Base-by-base conservation (phyloP, 2,329 filamentous ascomycete genomes). In the Teratosphaeria gauchensis region DNA sequence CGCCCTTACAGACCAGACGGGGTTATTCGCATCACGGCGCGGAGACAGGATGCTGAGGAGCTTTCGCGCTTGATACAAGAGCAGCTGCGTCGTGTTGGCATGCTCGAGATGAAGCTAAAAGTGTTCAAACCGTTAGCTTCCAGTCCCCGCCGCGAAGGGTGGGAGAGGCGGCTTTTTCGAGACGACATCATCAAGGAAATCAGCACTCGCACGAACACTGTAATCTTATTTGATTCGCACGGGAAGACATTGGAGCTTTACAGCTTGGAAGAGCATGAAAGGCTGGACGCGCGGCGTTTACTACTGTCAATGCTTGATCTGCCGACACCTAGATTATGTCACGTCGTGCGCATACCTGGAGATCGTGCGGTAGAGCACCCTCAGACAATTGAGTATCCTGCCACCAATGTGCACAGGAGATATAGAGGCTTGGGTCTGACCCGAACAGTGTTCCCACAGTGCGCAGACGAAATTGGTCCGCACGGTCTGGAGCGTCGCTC, bases 21-120 rank as follows among this genome's bases (percentile, higher is more conserved):
- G 30, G 55, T 68, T 12, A 42, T 70, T 30, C 66, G 68, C n/a
- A 66, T 71, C 57, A 69, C 67, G n/a, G 69, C 62, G 30, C 66
- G 68, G 4, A 62, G 64, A 21, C 59, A 61, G 31, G 67, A 68
- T 53, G 68, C 68, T 6, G 65, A 68, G 52, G 66, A 69, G 38
- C 61, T 68, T 46, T 67, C 65, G 11, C 58, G 58, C 14, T 61
- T 63, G 38, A 53, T 71, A 30, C 58, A 66, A 54, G 54, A 59
- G 24, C 60, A 61, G n/a, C 53, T 70, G 16, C 46, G 59, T 30
- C 46, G 57, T 1, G 61, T 64, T 7, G 38, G 54, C 48, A 58
- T 56, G 4, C 58, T 63, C 5, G 58, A 61, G 12, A 28, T 69
- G 5, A 51, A 63, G 38, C 57, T 69, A 28, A 54, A 56, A 4